Base-by-base conservation (phyloP, 192 early-diverging fungal genomes). In the Coemansia sp. region DNA sequence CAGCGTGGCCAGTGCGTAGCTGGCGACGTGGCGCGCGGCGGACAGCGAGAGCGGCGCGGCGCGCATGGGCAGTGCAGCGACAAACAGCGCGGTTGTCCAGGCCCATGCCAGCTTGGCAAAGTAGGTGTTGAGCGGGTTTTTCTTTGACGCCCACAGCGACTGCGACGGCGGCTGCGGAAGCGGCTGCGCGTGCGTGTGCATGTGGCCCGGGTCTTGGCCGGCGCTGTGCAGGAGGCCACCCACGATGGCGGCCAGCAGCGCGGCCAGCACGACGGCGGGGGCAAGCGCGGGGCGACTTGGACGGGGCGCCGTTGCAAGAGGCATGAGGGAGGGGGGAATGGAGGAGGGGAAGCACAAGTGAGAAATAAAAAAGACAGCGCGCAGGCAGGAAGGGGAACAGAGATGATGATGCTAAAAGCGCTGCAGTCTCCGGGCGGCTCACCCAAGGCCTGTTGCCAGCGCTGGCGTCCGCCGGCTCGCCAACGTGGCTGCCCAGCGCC, bases 91-190 rank as follows among this genome's bases (percentile, higher is more conserved):
- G 25, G 87, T 86, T 0, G 94, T 94, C 94, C 94, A 96, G 36
- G 87, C 89, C 94, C 94, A 96, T 16, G 88, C 93, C 31, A 76
- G 74, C 80, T 96, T 96, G 61, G 87, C 93, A 82, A 93, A 89
- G 52, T 86, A 78, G 0, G 71, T 67, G 72, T 96, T 96, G 52
- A 96, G 74, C 55, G 88, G 62, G 77, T 93, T 93, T 48, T 80
- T 73, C 66, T 92, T 94, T 76, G 86, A 84, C 18, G 86, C 82
- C 67, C 92, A 89, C 25, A 45, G 42, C 18, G 76, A 67, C 52
- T 14, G 55, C 56, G 18, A 32, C 48, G 33, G 52, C 55, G 48
- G 69, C 63, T 38, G n/a, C n/a, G n/a, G n/a, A n/a, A n/a, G 48
- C 34, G 42, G 54, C 63, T 2, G 59, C 3, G 64, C 18, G 25